Evolutionary conservation across 441 rosid species (phyloP).

Genomic region (Gossypium trilobum): DNA sequence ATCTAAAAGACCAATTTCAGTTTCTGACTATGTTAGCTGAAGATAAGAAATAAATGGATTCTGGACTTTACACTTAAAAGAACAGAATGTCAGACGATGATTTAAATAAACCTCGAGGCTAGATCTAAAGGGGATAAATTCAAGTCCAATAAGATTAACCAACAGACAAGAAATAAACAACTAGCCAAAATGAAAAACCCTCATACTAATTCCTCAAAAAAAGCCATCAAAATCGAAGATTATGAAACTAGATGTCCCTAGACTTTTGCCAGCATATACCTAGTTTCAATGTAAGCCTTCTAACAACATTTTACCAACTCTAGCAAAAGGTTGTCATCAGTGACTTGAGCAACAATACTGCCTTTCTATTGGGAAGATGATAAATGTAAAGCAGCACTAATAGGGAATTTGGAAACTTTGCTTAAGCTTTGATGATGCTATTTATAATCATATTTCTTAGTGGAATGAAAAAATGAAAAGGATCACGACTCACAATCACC

Average conservation of each 20-base stretch:
- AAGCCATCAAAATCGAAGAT: not conserved
- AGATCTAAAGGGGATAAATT: not conserved
- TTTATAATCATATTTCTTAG: constrained; percentile 4
- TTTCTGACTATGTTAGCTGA: not conserved
- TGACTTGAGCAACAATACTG: not conserved
- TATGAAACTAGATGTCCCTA: not conserved
- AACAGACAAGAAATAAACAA: not conserved
- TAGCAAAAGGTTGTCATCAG: not conserved
- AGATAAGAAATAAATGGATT: constrained; percentile 1
- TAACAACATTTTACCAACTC: constrained; percentile 1
- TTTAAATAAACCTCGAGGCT: not conserved
- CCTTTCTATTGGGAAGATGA: not conserved
- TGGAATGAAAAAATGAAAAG: not conserved
- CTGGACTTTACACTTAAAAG: not conserved
- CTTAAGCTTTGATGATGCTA: constrained; percentile 13
- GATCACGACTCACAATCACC: constrained; percentile 14
- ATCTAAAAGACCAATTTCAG: constrained; percentile 1
- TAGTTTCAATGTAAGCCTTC: not conserved
- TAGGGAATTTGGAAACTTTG: constrained; percentile 2
- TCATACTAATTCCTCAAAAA: not conserved
- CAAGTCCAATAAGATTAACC: not conserved
- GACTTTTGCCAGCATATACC: not conserved
- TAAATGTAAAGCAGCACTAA: constrained; percentile 10
- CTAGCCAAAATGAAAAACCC: not conserved
- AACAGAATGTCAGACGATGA: not conserved